Base-by-base conservation (phyloP, 805 yeast species). In the Candida glaebosa region DNA sequence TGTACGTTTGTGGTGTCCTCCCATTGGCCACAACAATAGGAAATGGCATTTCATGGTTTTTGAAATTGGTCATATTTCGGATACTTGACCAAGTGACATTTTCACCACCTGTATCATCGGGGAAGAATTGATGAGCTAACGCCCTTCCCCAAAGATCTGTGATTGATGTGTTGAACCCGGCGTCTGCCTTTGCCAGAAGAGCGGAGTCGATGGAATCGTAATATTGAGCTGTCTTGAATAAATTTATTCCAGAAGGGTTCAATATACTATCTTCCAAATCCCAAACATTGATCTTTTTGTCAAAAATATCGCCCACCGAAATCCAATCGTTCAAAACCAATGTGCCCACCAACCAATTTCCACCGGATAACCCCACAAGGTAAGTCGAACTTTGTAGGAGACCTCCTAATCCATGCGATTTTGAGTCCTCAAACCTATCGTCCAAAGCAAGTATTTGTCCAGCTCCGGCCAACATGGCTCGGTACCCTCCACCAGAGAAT, bases 401-500 rank as follows among this genome's bases (percentile, higher is more conserved):
- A 4, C 96, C 95, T 30, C 95, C 95, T 37, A 88, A 61, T 10
- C 89, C 88, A 28, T 64, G 57, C 4, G 71, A 68, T 19, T 64
- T 65, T 3, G 79, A 68, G 42, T 73, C 75, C 6, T 54, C 62
- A 3, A 88, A 81, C 51, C 95, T 68, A 54, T 80, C 79, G 60
- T 88, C 96, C 42, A 86, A 62, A 0, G 91, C 95, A 1, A 90
- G 66, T 24, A 89, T 64, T 60, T 84, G 81, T 31, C 96, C 96
- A 8, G 96, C 96, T 1, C 96, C 96, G 44, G 49, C 40, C 73
- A 82, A 71, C 90, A 88, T 86, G 25, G 96, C 95, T 46, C 96
- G 75, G 60, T 86, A 88, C 3, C 96, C 96, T 56, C 96, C 96
- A 34, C 96, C 96, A 12, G 37, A 34, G 19, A 37, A 37, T 7